Conservation (phyloP, 352 stramenopile species). For the Globisporangium barbulae region DNA sequence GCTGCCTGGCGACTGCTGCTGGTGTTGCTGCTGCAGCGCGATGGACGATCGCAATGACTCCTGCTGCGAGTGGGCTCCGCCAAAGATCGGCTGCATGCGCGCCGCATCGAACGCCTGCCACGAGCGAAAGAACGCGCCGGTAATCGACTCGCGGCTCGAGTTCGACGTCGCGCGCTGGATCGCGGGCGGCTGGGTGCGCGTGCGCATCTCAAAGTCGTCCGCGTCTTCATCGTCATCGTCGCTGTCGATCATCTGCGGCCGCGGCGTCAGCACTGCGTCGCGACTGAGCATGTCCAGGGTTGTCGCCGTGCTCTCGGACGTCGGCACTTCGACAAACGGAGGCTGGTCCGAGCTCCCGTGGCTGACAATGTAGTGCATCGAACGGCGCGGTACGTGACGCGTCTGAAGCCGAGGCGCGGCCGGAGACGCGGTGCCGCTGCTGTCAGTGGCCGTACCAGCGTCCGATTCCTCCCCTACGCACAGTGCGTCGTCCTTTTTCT, state of each 20-base stretch:
- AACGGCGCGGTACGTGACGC: conserved; percentile 37
- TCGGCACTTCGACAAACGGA: conserved; percentile 20
- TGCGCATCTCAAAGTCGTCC: conserved; percentile 21
- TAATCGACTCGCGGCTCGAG: conserved; percentile 43
- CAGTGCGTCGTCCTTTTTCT: conserved; percentile 21
- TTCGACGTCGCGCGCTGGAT: conserved; percentile 29
- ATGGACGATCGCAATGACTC: conserved; percentile 10
- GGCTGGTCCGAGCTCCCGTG: conserved; percentile 20
- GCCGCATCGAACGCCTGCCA: conserved; percentile 77
- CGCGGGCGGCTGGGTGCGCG: conserved; percentile 17
- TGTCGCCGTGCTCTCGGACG: conserved; percentile 19
- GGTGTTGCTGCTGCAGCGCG: conserved; percentile 12
- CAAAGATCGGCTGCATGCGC: conserved; percentile 84
- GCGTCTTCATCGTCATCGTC: conserved; percentile 42
- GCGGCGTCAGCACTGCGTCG: conserved; percentile 54
- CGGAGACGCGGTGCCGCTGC: conserved; percentile 24
- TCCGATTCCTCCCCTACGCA: conserved; percentile 35
- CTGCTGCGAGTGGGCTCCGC: conserved; percentile 34
- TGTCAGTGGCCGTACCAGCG: conserved; percentile 22
- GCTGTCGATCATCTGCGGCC: conserved; percentile 66
- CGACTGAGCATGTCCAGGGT: conserved; percentile 26
- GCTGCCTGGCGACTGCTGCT: conserved; percentile 20
- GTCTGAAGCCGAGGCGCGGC: conserved; percentile 23
- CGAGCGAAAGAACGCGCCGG: conserved; percentile 61
- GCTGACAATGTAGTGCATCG: conserved; percentile 54